Evolutionary conservation across 2,329 filamentous ascomycete genomes (phyloP), one percentile per base, ranked within the genome.

Genomic region (Madurella fahalii): DNA sequence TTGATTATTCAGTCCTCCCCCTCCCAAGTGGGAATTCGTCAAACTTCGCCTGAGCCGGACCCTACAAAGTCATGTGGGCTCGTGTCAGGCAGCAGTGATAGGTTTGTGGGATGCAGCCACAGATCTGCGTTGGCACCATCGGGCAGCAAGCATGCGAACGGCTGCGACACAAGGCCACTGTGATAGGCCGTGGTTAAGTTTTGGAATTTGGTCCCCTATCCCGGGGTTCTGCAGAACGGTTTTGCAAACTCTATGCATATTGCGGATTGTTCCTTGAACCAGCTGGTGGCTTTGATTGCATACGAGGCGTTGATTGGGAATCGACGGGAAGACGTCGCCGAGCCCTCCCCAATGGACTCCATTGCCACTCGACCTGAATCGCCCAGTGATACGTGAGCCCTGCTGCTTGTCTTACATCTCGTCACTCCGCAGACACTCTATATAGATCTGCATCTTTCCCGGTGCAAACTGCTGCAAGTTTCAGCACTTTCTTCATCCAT

Each of bases 101-200:
- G 34, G 50, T 52, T 25, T 34, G 9, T 47, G 50, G 9, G 47
- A 31, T 40, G 37, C 53, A 18, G 50, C 47, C 53, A 37, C 44
- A 39, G 16, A n/a, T 44, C 32, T 48, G 42, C 39, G 57, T 50
- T 58, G 57, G 57, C 57, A 56, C 57, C 53, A 44, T 58, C 53
- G 57, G 57, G 57, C 57, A 57, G n/a, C 57, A 58, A 58, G 48
- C 47, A n/a, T 30, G 18, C 47, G 40, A 47, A 41, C 44, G 39
- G 32, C 52, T 49, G 18, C 45, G 34, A 13, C 25, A 40, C 18
- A 18, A 46, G 47, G n/a, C 43, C 31, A n/a, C 30, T n/a, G 31
- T 50, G 47, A 58, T 56, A 56, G 53, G 57, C 15, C 48, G 40
- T 39, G 25, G 8, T 40, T 53, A 41, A 17, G 25, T 40, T 30